phyloP scores from a whole-genome alignment of 768 basidiomycete species.

The Rhodosporidiobolus odoratus region DNA sequence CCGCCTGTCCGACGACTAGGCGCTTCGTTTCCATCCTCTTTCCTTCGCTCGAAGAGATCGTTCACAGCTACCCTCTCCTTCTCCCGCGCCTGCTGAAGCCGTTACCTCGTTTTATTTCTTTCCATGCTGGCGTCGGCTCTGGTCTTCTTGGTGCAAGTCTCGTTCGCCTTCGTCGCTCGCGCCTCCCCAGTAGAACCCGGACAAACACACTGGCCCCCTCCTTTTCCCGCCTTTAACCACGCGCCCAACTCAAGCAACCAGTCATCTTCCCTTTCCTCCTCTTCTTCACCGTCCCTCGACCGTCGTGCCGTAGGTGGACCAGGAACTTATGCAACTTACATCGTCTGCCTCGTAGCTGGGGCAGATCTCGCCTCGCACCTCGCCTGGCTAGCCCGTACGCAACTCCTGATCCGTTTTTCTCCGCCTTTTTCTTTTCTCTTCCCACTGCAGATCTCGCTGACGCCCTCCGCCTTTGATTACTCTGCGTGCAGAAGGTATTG shows the following conservation, averaged over 20 bases:
- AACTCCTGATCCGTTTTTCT: no score
- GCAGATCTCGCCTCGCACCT: constrained; percentile 14
- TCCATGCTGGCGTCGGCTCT: constrained; percentile 22
- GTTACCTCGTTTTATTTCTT: no score
- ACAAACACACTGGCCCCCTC: constrained; percentile 13
- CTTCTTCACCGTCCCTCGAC: constrained; percentile 11
- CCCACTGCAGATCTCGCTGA: not conserved
- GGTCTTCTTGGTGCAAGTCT: constrained; percentile 19
- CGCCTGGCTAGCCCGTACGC: constrained; percentile 16
- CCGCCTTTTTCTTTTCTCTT: not conserved
- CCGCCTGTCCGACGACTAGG: no score
- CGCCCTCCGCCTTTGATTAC: not conserved
- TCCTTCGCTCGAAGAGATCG: no score
- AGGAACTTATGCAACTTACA: constrained; percentile 15
- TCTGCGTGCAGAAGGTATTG: constrained; percentile 13
- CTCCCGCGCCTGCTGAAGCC: no score
- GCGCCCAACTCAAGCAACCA: not conserved
- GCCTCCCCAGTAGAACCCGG: constrained; percentile 14
- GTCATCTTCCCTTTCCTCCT: not conserved
- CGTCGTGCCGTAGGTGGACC: constrained; percentile 22
- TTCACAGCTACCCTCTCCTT: no score
- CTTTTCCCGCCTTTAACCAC: not conserved
- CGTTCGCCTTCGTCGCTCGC: constrained; percentile 20
- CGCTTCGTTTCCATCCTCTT: no score
- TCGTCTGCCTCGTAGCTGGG: constrained; percentile 10